Evolutionary conservation across 1,284 basidiomycete genomes (phyloP), one percentile per base, ranked within the genome.

Genomic region (Schizopora paradoxa): DNA sequence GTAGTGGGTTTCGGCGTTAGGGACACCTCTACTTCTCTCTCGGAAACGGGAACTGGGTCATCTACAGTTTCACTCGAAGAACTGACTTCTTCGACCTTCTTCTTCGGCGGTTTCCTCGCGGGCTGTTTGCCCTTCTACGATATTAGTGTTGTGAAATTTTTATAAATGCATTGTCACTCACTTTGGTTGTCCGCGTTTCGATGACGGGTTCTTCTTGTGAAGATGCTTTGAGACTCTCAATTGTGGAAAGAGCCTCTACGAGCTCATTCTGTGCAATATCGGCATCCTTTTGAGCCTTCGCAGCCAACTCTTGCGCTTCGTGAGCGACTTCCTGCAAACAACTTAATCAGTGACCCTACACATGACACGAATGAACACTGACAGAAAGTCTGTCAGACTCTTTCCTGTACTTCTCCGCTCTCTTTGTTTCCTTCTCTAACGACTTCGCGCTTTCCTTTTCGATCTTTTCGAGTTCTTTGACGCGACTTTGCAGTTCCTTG

Each of bases 401-500:
- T 6, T 56, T 56, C 51, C 74, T 77, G 43, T 73, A 55, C 49
- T 72, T 73, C 34, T 70, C 68, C 0, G 70, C 54, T 42, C 67
- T 68, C 40, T 62, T 59, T 47, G 64, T 68, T 47, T 69, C 66
- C 47, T 72, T 72, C 51, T 71, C 64, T 33, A 66, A 32, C 16
- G 58, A 54, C 36, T 58, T 63, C 21, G 59, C 45, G 38, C 56
- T 44, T 49, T 59, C 53, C 29, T 34, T 52, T 32, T 54, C 53
- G 35, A 53, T 59, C 38, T 66, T 61, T 45, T 70, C 69, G 26
- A 62, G 59, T 36, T 70, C 67, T 33, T 67, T 63, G 6, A 75
- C 56, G n/a, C 65, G 66, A 16, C 61, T 60, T 52, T 73, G 68
- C 4, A 80, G 60, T 32, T 76, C 71, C 43, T 67, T 65, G 10